phyloP scores from a whole-genome alignment of 2,329 filamentous ascomycete genomes.

The Podosphaera aphanis region DNA sequence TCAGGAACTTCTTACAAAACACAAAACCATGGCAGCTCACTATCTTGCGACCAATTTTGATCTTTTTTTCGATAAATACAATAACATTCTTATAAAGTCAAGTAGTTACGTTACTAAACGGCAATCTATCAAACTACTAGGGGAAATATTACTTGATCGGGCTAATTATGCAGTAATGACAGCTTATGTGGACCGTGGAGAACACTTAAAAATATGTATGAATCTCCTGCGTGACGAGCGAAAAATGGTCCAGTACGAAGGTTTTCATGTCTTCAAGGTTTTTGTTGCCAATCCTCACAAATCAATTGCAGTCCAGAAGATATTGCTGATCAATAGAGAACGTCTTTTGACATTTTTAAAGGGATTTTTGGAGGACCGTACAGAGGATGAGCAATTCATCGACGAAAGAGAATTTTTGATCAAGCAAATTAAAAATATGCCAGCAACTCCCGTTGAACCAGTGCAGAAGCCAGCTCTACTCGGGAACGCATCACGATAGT shows the following conservation, averaged over 20 bases:
- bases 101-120: slow-evolving; percentile 95
- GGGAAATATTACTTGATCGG: slow-evolving; percentile 79
- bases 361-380: slow-evolving; percentile 80
- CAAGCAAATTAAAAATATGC: slow-evolving; percentile 64
- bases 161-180: slow-evolving; percentile 98
- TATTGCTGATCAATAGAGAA: slow-evolving; percentile 87
- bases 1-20: slow-evolving; percentile 83
- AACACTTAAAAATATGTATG: slow-evolving; percentile 97
- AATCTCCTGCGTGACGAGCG: slow-evolving; percentile 84
- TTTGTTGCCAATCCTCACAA: slow-evolving; percentile 98
- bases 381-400: slow-evolving; percentile 93
- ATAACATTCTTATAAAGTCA: slow-evolving; percentile 66
- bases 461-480: slow-evolving; percentile 16
- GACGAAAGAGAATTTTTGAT: slow-evolving; percentile 95
- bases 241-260: slow-evolving; percentile 98
- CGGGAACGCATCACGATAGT: slow-evolving; percentile 8
- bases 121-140: slow-evolving; percentile 90
- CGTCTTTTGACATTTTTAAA: slow-evolving; percentile 73
- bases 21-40: slow-evolving; percentile 73
- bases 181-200: slow-evolving; percentile 78
- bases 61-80: slow-evolving; percentile 79
- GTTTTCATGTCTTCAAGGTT: slow-evolving; percentile 98
- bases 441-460: slow-evolving; percentile 27
- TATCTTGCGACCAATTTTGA: slow-evolving; percentile 83
- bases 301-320: slow-evolving; percentile 83